phyloP scores from a whole-genome alignment of 441 rosid genomes.

The Dalechampia spathulata region DNA sequence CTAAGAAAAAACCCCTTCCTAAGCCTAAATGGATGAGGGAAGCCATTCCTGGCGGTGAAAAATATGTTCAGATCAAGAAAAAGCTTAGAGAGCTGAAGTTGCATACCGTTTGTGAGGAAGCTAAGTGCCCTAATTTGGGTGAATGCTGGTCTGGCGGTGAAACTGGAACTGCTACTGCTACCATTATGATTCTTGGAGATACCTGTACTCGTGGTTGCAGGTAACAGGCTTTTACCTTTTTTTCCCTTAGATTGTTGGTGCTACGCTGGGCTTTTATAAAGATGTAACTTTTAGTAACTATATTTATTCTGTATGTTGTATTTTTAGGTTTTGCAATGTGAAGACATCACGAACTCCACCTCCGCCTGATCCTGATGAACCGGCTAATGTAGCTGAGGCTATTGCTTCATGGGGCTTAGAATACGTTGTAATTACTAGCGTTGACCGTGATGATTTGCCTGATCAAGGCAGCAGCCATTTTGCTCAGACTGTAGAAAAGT shows the following conservation, averaged over 20 bases:
- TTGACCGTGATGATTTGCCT: constrained; percentile 85
- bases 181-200: constrained; percentile 94
- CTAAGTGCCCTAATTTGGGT: constrained; percentile 83
- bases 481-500: constrained; percentile 67
- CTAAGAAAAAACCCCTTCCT: constrained; percentile 91
- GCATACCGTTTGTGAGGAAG: constrained; percentile 97
- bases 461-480: constrained; percentile 96
- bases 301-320: not conserved
- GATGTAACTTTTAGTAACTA: too few relatives aligned
- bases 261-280: too few relatives aligned
- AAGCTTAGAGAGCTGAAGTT: constrained; percentile 84
- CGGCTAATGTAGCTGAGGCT: constrained; percentile 85
- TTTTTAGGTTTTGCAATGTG: constrained; percentile 80
- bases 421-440: constrained; percentile 94
- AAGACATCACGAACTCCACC: constrained; percentile 97
- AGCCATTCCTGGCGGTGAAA: constrained; percentile 85
- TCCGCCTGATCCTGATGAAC: constrained; percentile 84
- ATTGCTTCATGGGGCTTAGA: constrained; percentile 98
- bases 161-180: constrained; percentile 94
- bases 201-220: constrained; percentile 98
- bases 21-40: constrained; percentile 99
- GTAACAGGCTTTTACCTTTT: constrained; percentile 17
- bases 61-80: constrained; percentile 94
- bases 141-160: constrained; percentile 99
- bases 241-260: not conserved